phyloP scores from a whole-genome alignment of 176 grass and related monocot genomes.

The Triticum monococcum region DNA sequence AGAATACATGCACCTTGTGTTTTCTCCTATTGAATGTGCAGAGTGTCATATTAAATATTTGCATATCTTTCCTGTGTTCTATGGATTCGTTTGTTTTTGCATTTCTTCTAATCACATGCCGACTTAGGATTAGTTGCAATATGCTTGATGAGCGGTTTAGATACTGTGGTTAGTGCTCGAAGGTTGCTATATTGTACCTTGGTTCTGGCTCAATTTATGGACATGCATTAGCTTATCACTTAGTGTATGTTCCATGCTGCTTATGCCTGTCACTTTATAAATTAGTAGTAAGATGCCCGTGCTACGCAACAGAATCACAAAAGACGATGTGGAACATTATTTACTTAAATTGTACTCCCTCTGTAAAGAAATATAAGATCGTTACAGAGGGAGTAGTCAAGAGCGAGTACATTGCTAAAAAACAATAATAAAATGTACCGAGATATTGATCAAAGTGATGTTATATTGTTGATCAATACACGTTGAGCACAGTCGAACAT shows the following conservation, averaged over 20 bases:
- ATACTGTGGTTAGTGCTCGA: neutral
- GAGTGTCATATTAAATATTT: conserved; percentile 10
- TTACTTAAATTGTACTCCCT: no score
- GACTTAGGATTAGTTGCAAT: neutral
- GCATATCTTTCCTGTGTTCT: neutral
- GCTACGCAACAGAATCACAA: no score
- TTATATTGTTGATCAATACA: no score
- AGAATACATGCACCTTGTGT: conserved; percentile 30
- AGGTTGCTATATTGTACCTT: neutral
- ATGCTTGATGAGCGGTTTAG: neutral
- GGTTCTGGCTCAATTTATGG: conserved; percentile 10
- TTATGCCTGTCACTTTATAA: neutral
- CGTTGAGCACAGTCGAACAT: no score
- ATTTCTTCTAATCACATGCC: neutral
- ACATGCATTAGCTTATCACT: neutral
- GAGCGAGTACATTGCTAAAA: no score
- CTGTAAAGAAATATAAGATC: no score
- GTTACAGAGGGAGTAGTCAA: no score
- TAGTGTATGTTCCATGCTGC: neutral
- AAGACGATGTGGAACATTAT: no score
- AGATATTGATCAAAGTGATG: no score
- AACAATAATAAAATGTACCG: no score
- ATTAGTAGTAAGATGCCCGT: no score
- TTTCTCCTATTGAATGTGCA: neutral
- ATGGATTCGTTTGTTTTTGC: neutral